These are phyloP conservation scores for Lyophyllum semitale DNA, from an alignment of 768 basidiomycete species.

Conservation along the genomic window DNA sequence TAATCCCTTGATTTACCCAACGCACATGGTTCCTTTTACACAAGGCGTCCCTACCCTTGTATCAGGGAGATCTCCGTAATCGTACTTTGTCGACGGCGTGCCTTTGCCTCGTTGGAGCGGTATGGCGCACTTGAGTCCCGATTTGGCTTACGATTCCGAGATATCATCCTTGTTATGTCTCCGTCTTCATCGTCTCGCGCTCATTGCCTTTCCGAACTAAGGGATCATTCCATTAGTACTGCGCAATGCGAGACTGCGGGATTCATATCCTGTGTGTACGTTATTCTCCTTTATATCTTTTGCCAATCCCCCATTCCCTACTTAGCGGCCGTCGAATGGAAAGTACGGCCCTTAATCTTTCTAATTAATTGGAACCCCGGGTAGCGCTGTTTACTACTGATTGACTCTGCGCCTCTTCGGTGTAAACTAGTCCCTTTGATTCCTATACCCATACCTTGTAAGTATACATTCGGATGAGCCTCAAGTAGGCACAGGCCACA, in stretches of 20 bases:
- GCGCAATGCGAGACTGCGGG: no score
- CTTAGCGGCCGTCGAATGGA: neutral
- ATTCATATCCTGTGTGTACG: neutral
- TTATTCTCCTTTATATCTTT: neutral
- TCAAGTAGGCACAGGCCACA: neutral
- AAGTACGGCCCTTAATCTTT: neutral
- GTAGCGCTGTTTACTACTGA: neutral
- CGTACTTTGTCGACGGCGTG: neutral
- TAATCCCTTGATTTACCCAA: neutral
- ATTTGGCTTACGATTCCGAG: neutral
- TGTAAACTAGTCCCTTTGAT: neutral
- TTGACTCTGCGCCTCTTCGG: neutral
- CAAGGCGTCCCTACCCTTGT: slow-evolving; percentile 3
- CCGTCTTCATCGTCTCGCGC: slow-evolving; percentile 9
- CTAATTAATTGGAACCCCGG: slow-evolving; percentile 7
- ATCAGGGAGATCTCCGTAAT: slow-evolving; percentile 13
- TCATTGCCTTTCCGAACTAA: neutral
- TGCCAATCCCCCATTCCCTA: slow-evolving; percentile 4
- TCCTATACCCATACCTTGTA: neutral
- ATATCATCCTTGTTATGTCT: neutral
- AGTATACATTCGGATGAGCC: no score
- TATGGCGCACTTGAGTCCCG: neutral
- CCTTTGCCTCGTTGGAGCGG: neutral
- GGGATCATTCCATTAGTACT: neutral
- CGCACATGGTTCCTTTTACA: slow-evolving; percentile 3